phyloP scores from a whole-genome alignment of 2,329 filamentous ascomycete species.

The Pseudogymnoascus sp. region DNA sequence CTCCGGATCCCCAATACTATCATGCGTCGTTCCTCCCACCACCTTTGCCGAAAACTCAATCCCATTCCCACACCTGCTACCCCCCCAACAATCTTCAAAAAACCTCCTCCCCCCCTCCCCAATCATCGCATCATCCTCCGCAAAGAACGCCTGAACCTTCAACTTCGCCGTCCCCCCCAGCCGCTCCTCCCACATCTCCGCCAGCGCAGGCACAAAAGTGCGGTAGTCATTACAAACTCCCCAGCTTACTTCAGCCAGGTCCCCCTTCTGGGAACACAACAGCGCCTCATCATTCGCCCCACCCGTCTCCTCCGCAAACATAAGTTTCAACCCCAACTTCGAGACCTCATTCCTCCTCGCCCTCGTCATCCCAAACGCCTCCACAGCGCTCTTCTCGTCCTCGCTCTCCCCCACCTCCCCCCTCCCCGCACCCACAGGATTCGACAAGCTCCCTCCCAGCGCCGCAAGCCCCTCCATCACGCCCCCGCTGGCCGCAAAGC shows the following conservation, averaged over 20 bases:
- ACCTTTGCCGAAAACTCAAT: slow-evolving; percentile 29
- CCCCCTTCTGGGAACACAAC: slow-evolving; percentile 20
- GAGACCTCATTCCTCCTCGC: slow-evolving; percentile 13
- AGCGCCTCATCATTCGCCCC: slow-evolving; percentile 25
- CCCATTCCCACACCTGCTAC: slow-evolving; percentile 20
- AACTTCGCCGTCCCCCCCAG: slow-evolving; percentile 13
- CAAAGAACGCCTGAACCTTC: slow-evolving; percentile 27
- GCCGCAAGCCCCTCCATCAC: slow-evolving; percentile 10
- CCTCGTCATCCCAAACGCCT: slow-evolving; percentile 16
- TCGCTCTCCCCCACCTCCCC: slow-evolving; percentile 5
- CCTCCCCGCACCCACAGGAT: not conserved
- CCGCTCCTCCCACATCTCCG: slow-evolving; percentile 12
- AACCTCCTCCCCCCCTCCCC: slow-evolving; percentile 34
- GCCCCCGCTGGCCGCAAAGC: slow-evolving; percentile 13
- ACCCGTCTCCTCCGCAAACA: slow-evolving; percentile 20
- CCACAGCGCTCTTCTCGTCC: slow-evolving; percentile 11
- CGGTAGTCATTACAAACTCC: slow-evolving; percentile 18
- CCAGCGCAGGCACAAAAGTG: slow-evolving; percentile 14
- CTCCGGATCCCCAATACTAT: slow-evolving; percentile 19
- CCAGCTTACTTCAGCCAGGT: slow-evolving; percentile 11
- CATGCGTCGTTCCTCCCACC: slow-evolving; percentile 33
- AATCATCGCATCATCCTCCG: slow-evolving; percentile 34
- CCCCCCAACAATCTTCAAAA: slow-evolving; percentile 34
- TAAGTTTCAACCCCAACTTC: slow-evolving; percentile 14
- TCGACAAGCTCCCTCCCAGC: slow-evolving; percentile 8